Evolutionary conservation across 306 rosid genomes (phyloP).

Genomic region (Vachellia collinsii): DNA sequence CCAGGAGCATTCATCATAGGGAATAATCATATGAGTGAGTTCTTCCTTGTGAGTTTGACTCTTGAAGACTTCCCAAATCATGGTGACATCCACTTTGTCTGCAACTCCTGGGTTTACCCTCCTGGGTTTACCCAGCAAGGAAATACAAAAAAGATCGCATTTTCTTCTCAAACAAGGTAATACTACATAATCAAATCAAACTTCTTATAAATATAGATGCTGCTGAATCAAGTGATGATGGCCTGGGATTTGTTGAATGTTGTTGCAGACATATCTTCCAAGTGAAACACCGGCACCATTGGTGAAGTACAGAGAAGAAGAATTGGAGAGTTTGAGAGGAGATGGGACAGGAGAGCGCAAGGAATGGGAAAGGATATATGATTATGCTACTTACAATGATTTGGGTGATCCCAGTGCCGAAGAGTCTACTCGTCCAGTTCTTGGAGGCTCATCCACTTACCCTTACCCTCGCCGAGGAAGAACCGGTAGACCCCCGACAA

Average conservation of each 20-base stretch:
- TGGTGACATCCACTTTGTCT: constrained; percentile 54
- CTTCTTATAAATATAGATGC: neutral
- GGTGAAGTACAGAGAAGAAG: constrained; percentile 46
- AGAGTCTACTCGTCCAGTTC: constrained; percentile 50
- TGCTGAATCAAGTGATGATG: neutral
- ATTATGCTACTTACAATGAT: constrained; percentile 48
- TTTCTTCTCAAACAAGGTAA: constrained; percentile 71
- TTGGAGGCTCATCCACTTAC: constrained; percentile 61
- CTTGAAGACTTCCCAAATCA: constrained; percentile 62
- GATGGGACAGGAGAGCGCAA: constrained; percentile 58
- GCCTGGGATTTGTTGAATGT: neutral
- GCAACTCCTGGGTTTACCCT: constrained; percentile 86
- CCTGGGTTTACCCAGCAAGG: constrained; percentile 66
- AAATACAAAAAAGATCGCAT: constrained; percentile 51
- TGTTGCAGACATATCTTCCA: constrained; percentile 58
- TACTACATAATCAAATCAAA: neutral
- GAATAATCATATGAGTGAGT: constrained; percentile 53
- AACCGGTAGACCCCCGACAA: constrained; percentile 61
- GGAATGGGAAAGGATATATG: constrained; percentile 70
- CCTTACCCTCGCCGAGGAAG: constrained; percentile 90
- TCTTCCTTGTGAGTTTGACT: constrained; percentile 62
- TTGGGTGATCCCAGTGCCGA: constrained; percentile 29
- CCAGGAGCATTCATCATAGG: constrained; percentile 64
- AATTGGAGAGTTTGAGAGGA: constrained; percentile 58
- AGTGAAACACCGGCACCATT: constrained; percentile 31